phyloP scores from a whole-genome alignment of 148 eudicot genomes.

The Fagopyrum tataricum region DNA sequence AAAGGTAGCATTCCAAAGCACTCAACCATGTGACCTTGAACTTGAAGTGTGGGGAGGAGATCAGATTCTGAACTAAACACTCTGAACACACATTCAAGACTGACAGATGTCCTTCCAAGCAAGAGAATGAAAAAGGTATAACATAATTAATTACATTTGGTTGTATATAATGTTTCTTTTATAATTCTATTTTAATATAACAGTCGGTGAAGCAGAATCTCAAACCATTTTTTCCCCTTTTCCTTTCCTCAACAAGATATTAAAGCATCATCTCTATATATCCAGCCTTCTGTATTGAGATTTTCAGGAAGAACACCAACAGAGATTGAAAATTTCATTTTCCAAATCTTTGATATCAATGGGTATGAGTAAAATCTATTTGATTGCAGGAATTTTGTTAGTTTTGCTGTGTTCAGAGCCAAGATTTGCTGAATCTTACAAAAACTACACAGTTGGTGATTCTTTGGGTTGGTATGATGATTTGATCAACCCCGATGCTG shows the following conservation, averaged over 20 bases:
- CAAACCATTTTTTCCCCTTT: neutral
- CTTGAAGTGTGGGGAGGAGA: neutral
- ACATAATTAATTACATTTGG: neutral
- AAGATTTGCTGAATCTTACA: conserved; percentile 53
- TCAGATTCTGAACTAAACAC: neutral
- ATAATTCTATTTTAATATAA: neutral
- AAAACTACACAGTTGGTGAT: conserved; percentile 88
- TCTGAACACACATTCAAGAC: neutral
- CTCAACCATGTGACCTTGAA: neutral
- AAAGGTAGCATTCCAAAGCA: conserved; percentile 1
- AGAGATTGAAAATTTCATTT: neutral
- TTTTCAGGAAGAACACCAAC: neutral
- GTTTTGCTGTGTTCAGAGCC: conserved; percentile 28
- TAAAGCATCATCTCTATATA: neutral
- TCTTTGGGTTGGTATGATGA: conserved; percentile 78
- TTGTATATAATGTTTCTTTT: neutral
- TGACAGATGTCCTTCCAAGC: neutral
- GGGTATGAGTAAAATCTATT: neutral
- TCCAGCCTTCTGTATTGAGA: neutral
- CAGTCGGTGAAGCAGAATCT: conserved; percentile 7
- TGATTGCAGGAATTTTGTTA: neutral
- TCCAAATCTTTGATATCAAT: neutral
- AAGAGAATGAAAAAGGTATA: neutral
- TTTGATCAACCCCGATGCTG: conserved; percentile 41
- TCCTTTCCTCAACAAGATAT: neutral